Evolutionary conservation across 768 basidiomycete species (phyloP).

Genomic region (Dentipellis fragilis): DNA sequence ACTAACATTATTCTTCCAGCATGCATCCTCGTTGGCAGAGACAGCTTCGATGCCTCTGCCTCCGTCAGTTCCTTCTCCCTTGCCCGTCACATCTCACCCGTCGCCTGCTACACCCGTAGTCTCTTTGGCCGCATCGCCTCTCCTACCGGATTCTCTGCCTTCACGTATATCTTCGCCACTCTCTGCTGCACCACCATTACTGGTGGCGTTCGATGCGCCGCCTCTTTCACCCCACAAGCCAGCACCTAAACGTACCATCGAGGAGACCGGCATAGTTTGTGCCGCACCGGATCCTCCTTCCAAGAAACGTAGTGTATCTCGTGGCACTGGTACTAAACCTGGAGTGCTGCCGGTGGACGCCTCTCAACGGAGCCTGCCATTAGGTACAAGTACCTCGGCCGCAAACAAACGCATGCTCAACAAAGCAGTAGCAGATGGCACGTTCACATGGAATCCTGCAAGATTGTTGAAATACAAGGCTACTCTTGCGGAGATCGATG

Average conservation of each 20-base stretch:
- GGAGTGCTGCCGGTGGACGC: not conserved
- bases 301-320: not conserved
- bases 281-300: not conserved
- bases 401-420: not conserved
- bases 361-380: not conserved
- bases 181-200: too few species aligned
- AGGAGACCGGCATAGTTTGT: too few species aligned
- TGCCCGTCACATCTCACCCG: not conserved
- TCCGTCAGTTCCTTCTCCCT: not conserved
- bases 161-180: too few species aligned
- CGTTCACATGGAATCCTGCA: not conserved
- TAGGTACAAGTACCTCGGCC: not conserved
- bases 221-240: too few species aligned
- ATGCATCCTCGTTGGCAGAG: not conserved
- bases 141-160: too few species aligned
- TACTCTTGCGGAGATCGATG: not conserved
- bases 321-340: not conserved
- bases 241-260: too few species aligned
- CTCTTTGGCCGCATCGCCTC: too few species aligned
- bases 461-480: not conserved
- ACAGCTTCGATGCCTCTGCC: not conserved
- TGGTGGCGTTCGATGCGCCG: too few species aligned
- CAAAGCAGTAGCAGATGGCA: not conserved
- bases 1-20: not conserved
- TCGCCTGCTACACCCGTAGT: not conserved